Percentiles rank a stretch among this genome's conserved stretches.
phyloP scores from a whole-genome alignment of 176 grass and related monocot genomes.

The Elaeis guineensis region DNA sequence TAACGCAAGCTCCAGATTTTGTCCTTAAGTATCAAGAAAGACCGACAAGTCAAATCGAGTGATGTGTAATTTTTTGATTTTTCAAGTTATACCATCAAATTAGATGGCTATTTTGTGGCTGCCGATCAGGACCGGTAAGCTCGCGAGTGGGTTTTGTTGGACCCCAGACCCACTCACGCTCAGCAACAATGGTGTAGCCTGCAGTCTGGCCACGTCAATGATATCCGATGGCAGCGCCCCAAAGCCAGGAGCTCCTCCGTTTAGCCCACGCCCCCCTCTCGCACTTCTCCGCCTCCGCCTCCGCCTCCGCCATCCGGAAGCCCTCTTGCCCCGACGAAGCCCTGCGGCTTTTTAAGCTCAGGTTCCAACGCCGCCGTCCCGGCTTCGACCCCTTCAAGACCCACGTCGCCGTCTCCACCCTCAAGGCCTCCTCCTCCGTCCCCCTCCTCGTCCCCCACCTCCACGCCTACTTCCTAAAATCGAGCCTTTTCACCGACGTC shows the following conservation, averaged over 20 bases:
- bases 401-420: slow-evolving; percentile 31
- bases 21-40: too few species aligned
- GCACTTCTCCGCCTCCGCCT: background rate
- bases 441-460: slow-evolving; percentile 4
- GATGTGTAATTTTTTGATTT: too few species aligned
- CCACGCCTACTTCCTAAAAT: slow-evolving; percentile 18
- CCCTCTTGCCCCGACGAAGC: slow-evolving; percentile 15
- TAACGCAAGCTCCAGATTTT: too few species aligned
- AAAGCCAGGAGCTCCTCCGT: background rate
- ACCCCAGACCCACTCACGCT: too few species aligned
- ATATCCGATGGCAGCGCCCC: too few species aligned
- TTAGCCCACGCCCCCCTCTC: background rate
- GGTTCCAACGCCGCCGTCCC: background rate
- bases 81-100: too few species aligned
- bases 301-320: slow-evolving; percentile 2
- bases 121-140: too few species aligned
- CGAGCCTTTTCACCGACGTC: slow-evolving; percentile 3
- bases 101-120: too few species aligned
- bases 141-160: too few species aligned
- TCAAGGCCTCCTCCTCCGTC: slow-evolving; percentile 11
- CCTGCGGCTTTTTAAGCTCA: slow-evolving; percentile 10
- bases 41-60: too few species aligned
- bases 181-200: too few species aligned
- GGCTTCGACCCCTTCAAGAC: slow-evolving; percentile 7
- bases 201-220: too few species aligned